These are phyloP conservation scores for Trichoderma aggressivum DNA, from an alignment of 2,329 filamentous ascomycete species.

Conservation along the genomic window DNA sequence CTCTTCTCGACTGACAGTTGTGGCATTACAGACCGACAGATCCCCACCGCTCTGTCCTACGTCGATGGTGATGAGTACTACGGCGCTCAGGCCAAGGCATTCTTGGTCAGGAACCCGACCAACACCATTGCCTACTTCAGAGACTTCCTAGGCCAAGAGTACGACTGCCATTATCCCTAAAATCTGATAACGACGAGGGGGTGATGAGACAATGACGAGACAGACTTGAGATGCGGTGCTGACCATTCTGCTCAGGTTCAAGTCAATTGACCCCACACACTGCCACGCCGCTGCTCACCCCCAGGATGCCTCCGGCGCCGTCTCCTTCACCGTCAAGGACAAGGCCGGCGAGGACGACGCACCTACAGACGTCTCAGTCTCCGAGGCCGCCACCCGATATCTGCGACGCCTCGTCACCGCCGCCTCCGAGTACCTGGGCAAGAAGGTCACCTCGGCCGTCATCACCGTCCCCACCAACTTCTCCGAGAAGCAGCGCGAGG, in stretches of 20 bases:
- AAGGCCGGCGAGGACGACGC: constrained; percentile 56
- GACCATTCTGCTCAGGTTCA: constrained; percentile 56
- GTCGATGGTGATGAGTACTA: constrained; percentile 96
- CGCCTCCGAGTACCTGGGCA: constrained; percentile 88
- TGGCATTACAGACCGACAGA: constrained; percentile 74
- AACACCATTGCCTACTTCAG: constrained; percentile 96
- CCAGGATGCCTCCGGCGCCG: constrained; percentile 64
- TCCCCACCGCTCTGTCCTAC: constrained; percentile 91
- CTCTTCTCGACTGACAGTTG: constrained; percentile 13
- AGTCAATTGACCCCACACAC: constrained; percentile 92
- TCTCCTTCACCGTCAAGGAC: constrained; percentile 83
- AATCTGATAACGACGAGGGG: neutral
- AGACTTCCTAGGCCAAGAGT: constrained; percentile 94
- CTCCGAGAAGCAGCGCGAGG: constrained; percentile 78
- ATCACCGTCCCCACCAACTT: constrained; percentile 94
- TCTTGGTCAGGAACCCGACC: constrained; percentile 85
- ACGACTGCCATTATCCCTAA: constrained; percentile 34
- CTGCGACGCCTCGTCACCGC: constrained; percentile 76
- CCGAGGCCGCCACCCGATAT: constrained; percentile 81
- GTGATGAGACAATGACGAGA: neutral
- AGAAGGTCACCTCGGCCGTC: constrained; percentile 90
- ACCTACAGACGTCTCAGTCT: constrained; percentile 67
- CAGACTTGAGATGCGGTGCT: neutral
- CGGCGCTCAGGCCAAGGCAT: constrained; percentile 89
- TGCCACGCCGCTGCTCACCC: constrained; percentile 93